Percentiles rank a stretch among this genome's conserved stretches.
Evolutionary conservation across 176 grass and related monocot species (phyloP).

Genomic region (Oryza meyeriana): DNA sequence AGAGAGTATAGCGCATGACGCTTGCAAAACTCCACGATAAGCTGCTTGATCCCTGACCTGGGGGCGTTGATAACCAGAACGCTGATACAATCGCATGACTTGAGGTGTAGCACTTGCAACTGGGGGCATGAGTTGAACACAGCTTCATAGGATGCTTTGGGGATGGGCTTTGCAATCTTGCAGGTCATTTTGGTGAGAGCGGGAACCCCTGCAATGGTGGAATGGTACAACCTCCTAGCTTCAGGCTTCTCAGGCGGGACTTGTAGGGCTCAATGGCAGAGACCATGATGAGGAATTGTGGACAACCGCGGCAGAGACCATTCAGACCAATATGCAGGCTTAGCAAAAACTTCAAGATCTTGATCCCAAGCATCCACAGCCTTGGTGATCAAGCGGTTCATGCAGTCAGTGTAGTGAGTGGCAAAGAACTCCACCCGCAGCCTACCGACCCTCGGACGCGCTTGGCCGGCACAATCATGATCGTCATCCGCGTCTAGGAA

Average conservation of each 20-base stretch:
- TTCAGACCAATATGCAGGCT: neutral
- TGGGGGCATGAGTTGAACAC: conserved; percentile 17
- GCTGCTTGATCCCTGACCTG: conserved; percentile 21
- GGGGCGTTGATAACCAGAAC: neutral
- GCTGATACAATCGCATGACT: neutral
- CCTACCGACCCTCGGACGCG: neutral
- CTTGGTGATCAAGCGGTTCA: conserved; percentile 5
- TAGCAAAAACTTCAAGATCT: conserved; percentile 20
- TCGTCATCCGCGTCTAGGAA: neutral
- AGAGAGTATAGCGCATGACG: neutral
- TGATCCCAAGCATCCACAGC: conserved; percentile 2
- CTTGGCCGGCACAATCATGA: neutral
- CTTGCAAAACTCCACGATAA: neutral
- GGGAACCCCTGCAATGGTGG: conserved; percentile 3
- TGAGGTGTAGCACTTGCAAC: conserved; percentile 24
- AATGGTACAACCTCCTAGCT: neutral
- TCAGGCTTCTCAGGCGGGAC: conserved; percentile 24
- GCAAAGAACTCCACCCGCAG: neutral
- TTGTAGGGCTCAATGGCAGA: conserved; percentile 16
- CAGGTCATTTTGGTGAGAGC: conserved; percentile 14
- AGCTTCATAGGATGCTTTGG: neutral
- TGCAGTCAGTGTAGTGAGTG: neutral
- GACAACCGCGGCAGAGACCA: too few species aligned
- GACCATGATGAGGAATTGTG: conserved; percentile 8
- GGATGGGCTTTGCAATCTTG: neutral